A percentile compares a stretch with the other conserved stretches of the same genome.
phyloP scores from a whole-genome alignment of 257 asterid species.

The Leptodermis oblonga region DNA sequence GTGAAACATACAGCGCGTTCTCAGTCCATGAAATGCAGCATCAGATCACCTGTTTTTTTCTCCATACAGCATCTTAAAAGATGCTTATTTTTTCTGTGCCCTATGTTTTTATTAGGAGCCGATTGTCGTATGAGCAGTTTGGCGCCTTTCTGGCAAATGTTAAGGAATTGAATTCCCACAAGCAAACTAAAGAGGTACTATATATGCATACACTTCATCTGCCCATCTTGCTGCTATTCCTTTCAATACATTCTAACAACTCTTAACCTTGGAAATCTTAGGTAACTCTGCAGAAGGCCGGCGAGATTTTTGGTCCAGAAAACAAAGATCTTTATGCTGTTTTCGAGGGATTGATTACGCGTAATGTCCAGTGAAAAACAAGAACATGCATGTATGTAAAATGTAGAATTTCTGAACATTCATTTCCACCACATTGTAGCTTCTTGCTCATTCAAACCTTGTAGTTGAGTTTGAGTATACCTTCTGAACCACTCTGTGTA shows the following conservation, averaged over 20 bases:
- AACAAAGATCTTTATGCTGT: constrained; percentile 79
- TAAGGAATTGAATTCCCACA: constrained; percentile 88
- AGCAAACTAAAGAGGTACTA: constrained; percentile 83
- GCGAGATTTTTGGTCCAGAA: constrained; percentile 82
- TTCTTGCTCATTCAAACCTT: not conserved
- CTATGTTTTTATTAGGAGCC: constrained; percentile 42
- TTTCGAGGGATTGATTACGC: constrained; percentile 76
- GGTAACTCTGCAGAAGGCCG: constrained; percentile 84
- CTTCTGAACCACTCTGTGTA: not conserved
- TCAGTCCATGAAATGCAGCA: too few relatives aligned
- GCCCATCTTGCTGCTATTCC: not conserved
- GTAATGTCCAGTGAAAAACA: constrained; percentile 50
- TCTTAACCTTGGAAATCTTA: constrained; percentile 16
- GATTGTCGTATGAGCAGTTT: constrained; percentile 86
- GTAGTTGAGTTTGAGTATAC: not conserved
- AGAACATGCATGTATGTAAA: constrained; percentile 6
- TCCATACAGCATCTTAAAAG: not conserved
- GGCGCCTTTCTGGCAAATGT: constrained; percentile 90
- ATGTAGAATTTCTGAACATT: constrained; percentile 6
- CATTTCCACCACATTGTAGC: not conserved
- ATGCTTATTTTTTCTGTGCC: not conserved
- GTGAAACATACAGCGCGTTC: not conserved
- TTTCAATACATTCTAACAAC: constrained; percentile 2
- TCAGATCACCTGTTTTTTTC: not conserved
- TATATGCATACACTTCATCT: not conserved